These are phyloP conservation scores for Citrus sp. DNA, from an alignment of 345 rosid species.

Conservation along the genomic window DNA sequence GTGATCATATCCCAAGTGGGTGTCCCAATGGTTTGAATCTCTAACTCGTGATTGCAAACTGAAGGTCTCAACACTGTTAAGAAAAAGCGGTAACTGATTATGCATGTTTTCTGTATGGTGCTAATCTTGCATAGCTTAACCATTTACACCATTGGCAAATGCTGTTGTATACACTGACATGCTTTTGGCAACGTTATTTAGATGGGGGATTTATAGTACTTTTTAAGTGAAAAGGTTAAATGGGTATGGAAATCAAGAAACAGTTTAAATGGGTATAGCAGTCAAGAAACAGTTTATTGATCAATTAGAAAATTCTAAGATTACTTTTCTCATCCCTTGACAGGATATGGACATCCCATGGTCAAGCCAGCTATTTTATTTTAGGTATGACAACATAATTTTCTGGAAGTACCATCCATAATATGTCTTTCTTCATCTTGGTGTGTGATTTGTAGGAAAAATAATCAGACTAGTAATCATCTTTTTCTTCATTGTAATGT, in stretches of 20 bases:
- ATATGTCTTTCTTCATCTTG: not conserved
- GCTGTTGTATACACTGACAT: not conserved
- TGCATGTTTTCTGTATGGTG: not conserved
- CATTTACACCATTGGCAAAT: not conserved
- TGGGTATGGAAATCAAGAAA: not conserved
- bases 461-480: too few relatives aligned
- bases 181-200: not conserved
- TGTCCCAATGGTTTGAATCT: not conserved
- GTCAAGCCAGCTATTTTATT: slow-evolving; percentile 6
- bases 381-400: not conserved
- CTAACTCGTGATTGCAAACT: not conserved
- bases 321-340: not conserved
- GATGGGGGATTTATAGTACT: not conserved
- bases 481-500: not conserved
- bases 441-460: not conserved
- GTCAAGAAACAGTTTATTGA: not conserved
- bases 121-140: not conserved
- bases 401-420: not conserved
- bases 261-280: not conserved
- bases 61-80: not conserved
- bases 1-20: not conserved
- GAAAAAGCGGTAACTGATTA: not conserved
- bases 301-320: slow-evolving; percentile 1
- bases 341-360: slow-evolving; percentile 9
- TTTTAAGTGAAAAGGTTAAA: not conserved